These are phyloP conservation scores for Scutellaria barbata DNA, from an alignment of 257 asterid species.

Conservation along the genomic window DNA sequence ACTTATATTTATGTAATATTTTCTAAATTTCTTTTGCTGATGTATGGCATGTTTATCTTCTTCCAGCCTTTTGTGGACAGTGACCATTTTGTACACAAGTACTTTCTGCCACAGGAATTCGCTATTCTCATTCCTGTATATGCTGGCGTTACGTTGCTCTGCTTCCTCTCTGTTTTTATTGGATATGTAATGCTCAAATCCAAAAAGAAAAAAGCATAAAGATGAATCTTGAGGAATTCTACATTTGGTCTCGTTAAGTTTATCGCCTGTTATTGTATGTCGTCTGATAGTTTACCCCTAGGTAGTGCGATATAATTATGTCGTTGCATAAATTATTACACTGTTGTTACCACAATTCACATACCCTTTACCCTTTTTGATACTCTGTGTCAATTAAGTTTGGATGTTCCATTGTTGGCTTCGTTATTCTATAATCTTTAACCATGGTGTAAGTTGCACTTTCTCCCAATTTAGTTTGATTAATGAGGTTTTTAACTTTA, in stretches of 20 bases:
- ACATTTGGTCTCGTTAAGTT: not conserved
- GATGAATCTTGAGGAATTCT: not conserved
- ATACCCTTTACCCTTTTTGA: not conserved
- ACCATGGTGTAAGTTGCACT: not conserved
- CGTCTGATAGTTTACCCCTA: not conserved
- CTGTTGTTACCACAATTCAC: no score
- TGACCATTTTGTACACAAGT: conserved; percentile 84
- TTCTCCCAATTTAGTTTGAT: not conserved
- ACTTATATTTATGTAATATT: not conserved
- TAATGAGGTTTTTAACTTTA: not conserved
- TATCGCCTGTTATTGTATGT: not conserved
- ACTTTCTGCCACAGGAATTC: conserved; percentile 89
- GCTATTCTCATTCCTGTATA: conserved; percentile 71
- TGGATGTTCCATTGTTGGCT: not conserved
- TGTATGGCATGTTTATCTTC: conserved; percentile 13
- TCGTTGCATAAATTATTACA: not conserved
- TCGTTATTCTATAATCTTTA: not conserved
- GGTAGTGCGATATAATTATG: not conserved
- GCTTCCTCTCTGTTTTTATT: conserved; percentile 69
- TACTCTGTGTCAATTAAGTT: not conserved
- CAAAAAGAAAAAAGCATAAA: conserved; percentile 76
- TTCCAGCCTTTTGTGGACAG: conserved; percentile 89
- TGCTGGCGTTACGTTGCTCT: conserved; percentile 63
- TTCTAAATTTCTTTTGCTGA: not conserved
- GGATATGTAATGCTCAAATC: conserved; percentile 91